phyloP scores from a whole-genome alignment of 495 filamentous ascomycete genomes.

The Neurospora sp. region DNA sequence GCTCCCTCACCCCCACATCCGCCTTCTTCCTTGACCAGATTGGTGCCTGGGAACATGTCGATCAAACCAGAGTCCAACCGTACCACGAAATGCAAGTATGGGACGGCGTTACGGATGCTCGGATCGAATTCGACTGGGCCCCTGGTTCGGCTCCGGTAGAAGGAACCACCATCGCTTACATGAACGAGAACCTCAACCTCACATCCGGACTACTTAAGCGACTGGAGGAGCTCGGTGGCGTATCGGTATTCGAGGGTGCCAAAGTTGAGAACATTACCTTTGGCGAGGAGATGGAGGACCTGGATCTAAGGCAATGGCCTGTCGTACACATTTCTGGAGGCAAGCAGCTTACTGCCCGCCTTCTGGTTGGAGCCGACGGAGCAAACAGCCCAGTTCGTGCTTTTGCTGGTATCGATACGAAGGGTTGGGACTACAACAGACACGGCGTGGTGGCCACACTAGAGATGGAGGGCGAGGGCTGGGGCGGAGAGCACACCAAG shows the following conservation, averaged over 20 bases:
- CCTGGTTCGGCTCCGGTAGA: slow-evolving; percentile 33
- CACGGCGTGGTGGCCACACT: slow-evolving; percentile 89
- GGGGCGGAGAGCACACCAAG: slow-evolving; percentile 45
- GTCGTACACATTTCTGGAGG: slow-evolving; percentile 57
- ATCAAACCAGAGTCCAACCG: slow-evolving; percentile 59
- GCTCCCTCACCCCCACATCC: slow-evolving; percentile 83
- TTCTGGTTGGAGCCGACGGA: slow-evolving; percentile 90
- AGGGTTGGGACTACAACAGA: slow-evolving; percentile 88
- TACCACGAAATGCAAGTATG: slow-evolving; percentile 95
- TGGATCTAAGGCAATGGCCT: slow-evolving; percentile 81
- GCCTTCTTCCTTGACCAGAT: slow-evolving; percentile 61
- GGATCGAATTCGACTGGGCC: slow-evolving; percentile 79
- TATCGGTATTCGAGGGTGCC: slow-evolving; percentile 62
- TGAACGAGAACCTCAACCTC: slow-evolving; percentile 91
- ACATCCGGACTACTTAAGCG: slow-evolving; percentile 62
- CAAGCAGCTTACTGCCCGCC: slow-evolving; percentile 59
- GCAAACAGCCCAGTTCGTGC: slow-evolving; percentile 86
- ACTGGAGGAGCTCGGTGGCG: slow-evolving; percentile 55
- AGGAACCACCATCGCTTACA: slow-evolving; percentile 68
- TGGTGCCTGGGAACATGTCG: slow-evolving; percentile 77
- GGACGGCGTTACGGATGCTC: slow-evolving; percentile 82
- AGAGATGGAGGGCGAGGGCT: slow-evolving; percentile 49
- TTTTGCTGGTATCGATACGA: slow-evolving; percentile 74
- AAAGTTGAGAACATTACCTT: slow-evolving; percentile 68
- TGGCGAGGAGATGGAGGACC: slow-evolving; percentile 55